Percentiles rank a stretch among this genome's conserved stretches.
Evolutionary conservation across 371 early-diverging fungal species (phyloP).

Genomic region (Nematocida sp.): DNA sequence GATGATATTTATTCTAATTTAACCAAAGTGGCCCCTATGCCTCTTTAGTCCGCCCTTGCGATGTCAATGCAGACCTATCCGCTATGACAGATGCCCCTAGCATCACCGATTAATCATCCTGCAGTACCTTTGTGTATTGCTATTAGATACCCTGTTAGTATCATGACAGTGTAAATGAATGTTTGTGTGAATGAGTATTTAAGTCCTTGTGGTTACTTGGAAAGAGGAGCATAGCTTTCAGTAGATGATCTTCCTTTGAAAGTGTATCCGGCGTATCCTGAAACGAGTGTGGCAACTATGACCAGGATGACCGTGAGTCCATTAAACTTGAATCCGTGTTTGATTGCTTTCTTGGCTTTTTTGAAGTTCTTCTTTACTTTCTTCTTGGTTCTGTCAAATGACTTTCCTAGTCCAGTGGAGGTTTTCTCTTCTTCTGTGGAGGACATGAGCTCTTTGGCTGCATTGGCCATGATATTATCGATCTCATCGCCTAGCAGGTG

Average conservation of each 20-base stretch:
- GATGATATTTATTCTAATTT: not conserved
- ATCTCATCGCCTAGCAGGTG: constrained; percentile 34
- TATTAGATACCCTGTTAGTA: too few relatives aligned
- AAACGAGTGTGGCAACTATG: constrained; percentile 14
- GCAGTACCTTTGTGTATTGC: too few relatives aligned
- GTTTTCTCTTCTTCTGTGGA: constrained; percentile 9
- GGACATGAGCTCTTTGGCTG: constrained; percentile 13
- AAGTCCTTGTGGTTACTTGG: constrained; percentile 10
- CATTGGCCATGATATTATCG: constrained; percentile 37
- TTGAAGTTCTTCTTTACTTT: constrained; percentile 14
- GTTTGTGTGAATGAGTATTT: not conserved
- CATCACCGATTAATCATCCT: too few relatives aligned
- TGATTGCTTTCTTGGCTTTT: constrained; percentile 4
- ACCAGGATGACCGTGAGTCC: constrained; percentile 21
- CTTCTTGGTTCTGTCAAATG: constrained; percentile 14
- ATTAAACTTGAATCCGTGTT: constrained; percentile 21
- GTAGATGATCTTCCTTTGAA: constrained; percentile 5
- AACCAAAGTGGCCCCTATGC: not conserved
- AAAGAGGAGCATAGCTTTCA: constrained; percentile 32
- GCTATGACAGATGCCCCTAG: too few relatives aligned
- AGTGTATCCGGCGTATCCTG: constrained; percentile 35
- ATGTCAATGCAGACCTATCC: too few relatives aligned
- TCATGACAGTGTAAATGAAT: too few relatives aligned
- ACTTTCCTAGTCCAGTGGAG: not conserved
- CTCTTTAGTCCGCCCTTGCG: not conserved